Base-by-base conservation (phyloP, 805 yeast genomes). In the Nakazawaea holstii region DNA sequence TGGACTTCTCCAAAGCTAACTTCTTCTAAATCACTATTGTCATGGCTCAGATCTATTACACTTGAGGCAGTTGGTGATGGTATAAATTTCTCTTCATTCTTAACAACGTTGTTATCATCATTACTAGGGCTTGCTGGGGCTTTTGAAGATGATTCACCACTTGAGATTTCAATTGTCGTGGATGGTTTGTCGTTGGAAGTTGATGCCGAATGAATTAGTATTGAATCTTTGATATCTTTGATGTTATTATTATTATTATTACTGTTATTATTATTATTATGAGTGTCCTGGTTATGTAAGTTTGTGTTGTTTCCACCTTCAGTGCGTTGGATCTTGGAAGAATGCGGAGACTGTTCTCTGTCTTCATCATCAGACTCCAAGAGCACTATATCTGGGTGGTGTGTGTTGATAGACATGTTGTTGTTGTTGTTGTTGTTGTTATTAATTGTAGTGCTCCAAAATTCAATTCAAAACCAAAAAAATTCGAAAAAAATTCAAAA, bases 21-120 rank as follows among this genome's bases (percentile, higher is more conserved):
- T 30, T 58, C 62, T 29, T 60, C 63, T 8, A 59, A 52, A 36
- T 61, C 65, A 39, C 62, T 58, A 43, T 61, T 64, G 32, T 57
- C 56, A 33, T 57, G 64, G 37, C 58, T 57, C 41, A 59, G 62
- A 35, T 55, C 53, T 6, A 26, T 7, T 10, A 17, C 6, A 38
- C 15, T 11, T 17, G 39, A 36, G 20, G 17, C 37, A 30, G 6
- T 30, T 30, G 32, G 32, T 30, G n/a, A 10, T n/a, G 3, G 33
- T 30, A 6, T 10, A 10, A 30, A 4, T n/a, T 39, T 13, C 8
- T 28, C 6, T 6, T 30, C 33, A 30, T 30, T 30, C 4, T 30
- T n/a, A 30, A 30, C 6, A 4, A 11, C 4, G 6, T n/a, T 30
- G 33, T 30, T 6, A 30, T 30, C 24, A 13, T 9, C 24, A 4